phyloP scores from a whole-genome alignment of 306 rosid species.

The Argentina anserina region DNA sequence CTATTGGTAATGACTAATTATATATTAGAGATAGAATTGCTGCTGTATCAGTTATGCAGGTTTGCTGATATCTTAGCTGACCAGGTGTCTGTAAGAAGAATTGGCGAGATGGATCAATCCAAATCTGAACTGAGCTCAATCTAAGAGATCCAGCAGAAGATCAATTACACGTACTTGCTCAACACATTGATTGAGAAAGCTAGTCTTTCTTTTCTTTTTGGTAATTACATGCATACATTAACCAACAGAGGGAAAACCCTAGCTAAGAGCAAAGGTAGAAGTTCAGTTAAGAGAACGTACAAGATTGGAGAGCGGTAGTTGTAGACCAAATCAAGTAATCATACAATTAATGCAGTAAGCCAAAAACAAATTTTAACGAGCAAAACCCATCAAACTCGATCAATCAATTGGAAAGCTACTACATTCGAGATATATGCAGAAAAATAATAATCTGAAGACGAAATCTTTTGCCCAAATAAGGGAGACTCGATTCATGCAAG shows the following conservation, averaged over 20 bases:
- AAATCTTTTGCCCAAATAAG: too few relatives aligned
- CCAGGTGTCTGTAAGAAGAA: background rate
- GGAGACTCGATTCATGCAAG: background rate
- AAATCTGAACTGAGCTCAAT: background rate
- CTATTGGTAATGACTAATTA: background rate
- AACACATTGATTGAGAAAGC: too few relatives aligned
- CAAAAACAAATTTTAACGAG: background rate
- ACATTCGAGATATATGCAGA: background rate
- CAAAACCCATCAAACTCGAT: background rate
- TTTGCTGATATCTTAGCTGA: background rate
- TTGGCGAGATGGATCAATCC: background rate
- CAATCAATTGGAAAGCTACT: background rate
- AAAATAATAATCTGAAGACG: background rate
- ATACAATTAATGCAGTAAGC: background rate
- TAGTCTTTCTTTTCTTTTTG: background rate
- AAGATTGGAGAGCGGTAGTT: background rate
- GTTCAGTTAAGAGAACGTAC: background rate
- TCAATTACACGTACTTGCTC: background rate
- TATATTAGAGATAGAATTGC: background rate
- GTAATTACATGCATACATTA: background rate
- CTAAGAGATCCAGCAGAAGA: background rate
- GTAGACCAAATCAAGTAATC: background rate
- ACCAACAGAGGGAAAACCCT: background rate
- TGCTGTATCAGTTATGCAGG: background rate
- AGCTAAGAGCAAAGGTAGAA: background rate